These are phyloP conservation scores for Penicillium soppii DNA, from an alignment of 495 filamentous ascomycete species.

Conservation along the genomic window DNA sequence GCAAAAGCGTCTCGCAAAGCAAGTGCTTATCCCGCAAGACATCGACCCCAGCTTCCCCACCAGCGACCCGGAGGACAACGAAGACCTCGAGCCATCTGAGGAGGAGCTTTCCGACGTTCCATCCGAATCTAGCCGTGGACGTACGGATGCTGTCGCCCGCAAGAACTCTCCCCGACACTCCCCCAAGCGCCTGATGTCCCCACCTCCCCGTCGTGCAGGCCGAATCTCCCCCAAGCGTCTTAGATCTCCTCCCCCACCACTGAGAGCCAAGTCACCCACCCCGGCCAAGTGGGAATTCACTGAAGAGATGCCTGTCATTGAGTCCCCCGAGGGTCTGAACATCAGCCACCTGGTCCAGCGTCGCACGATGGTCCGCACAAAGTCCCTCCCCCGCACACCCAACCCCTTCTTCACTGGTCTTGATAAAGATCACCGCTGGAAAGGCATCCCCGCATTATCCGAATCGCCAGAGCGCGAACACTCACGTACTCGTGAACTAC, in stretches of 20 bases:
- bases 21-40: slow-evolving; percentile 80
- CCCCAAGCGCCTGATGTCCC: slow-evolving; percentile 52
- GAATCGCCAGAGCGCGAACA: slow-evolving; percentile 38
- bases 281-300: slow-evolving; percentile 29
- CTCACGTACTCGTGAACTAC: slow-evolving; percentile 46
- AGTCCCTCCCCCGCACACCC: slow-evolving; percentile 73
- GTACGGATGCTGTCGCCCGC: slow-evolving; percentile 24
- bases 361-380: slow-evolving; percentile 64
- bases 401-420: slow-evolving; percentile 61
- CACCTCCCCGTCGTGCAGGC: slow-evolving; percentile 65
- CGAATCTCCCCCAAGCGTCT: slow-evolving; percentile 68
- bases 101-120: slow-evolving; percentile 44
- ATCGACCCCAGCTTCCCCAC: slow-evolving; percentile 97
- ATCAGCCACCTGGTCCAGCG: slow-evolving; percentile 64
- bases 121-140: slow-evolving; percentile 35
- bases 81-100: slow-evolving; percentile 63
- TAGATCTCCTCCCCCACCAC: slow-evolving; percentile 56
- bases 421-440: slow-evolving; percentile 38
- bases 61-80: slow-evolving; percentile 83
- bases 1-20: slow-evolving; percentile 75
- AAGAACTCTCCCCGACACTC: slow-evolving; percentile 37
- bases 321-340: slow-evolving; percentile 34
- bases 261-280: slow-evolving; percentile 26
- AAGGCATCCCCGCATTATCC: slow-evolving; percentile 28
- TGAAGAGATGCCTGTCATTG: slow-evolving; percentile 27